A percentile compares a stretch with the other conserved stretches of the same genome.
Conservation (phyloP, 2,329 filamentous ascomycete species). For the Tolypocladium nubicola region DNA sequence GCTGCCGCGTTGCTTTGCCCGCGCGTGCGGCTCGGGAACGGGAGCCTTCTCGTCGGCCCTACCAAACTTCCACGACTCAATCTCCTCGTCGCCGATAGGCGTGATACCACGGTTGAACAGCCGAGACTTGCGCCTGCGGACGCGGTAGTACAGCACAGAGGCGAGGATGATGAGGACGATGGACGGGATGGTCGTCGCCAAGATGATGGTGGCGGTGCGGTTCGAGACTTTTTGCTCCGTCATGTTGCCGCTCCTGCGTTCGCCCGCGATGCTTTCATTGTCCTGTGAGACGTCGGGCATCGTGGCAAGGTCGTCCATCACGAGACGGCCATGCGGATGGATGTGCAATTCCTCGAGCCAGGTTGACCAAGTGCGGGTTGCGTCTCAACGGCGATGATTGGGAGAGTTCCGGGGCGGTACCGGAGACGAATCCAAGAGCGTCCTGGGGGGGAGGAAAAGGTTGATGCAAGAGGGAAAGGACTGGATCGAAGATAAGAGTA, state of each 20-base stretch:
- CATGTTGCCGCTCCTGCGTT: slow-evolving; percentile 1
- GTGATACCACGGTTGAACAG: slow-evolving; percentile 46
- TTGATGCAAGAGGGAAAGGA: neutral
- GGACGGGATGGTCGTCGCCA: slow-evolving; percentile 40
- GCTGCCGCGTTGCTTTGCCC: slow-evolving; percentile 1
- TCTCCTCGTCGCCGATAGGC: slow-evolving; percentile 55
- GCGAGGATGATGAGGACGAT: slow-evolving; percentile 24
- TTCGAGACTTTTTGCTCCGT: slow-evolving; percentile 8
- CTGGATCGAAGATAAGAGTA: neutral
- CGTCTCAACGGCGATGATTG: neutral
- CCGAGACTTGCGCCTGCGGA: slow-evolving; percentile 26
- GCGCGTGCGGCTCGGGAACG: neutral
- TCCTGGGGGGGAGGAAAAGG: neutral
- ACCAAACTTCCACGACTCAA: slow-evolving; percentile 49
- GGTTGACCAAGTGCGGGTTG: neutral
- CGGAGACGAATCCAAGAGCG: too few species aligned
- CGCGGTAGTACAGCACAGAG: slow-evolving; percentile 25
- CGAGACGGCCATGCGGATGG: neutral
- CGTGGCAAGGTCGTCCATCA: neutral
- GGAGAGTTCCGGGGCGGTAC: neutral
- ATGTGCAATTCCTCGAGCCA: neutral
- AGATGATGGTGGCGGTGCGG: slow-evolving; percentile 36
- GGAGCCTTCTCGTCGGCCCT: slow-evolving; percentile 18
- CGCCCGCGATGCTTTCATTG: neutral
- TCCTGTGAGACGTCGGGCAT: neutral